Evolutionary conservation across 805 yeast species (phyloP).

Genomic region (Nakazawaea pomicola): DNA sequence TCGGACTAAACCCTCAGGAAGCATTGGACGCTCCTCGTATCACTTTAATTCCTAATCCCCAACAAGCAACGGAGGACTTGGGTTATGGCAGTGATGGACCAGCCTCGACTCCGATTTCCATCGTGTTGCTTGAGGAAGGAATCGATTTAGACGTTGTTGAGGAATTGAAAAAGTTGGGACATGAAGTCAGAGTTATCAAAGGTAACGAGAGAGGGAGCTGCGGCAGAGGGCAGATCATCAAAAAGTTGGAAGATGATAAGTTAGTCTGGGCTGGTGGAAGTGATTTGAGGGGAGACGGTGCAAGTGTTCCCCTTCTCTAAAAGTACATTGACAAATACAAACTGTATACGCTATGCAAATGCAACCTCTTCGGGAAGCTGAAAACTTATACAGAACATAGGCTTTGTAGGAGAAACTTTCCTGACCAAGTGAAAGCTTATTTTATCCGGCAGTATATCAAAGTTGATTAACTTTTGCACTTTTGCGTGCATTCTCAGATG

Average conservation of each 20-base stretch:
- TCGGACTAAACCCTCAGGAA: constrained; percentile 65
- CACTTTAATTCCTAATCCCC: constrained; percentile 52
- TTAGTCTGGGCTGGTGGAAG: constrained; percentile 65
- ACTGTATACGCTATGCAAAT: constrained; percentile 23
- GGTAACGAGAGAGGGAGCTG: constrained; percentile 33
- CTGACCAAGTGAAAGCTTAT: constrained; percentile 79
- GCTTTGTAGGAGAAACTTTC: constrained; percentile 93
- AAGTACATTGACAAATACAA: not conserved
- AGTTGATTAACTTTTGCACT: constrained; percentile 40
- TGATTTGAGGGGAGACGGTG: constrained; percentile 84
- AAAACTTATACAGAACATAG: constrained; percentile 89
- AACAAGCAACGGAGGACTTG: constrained; percentile 32
- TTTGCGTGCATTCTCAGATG: constrained; percentile 60
- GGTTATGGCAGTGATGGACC: constrained; percentile 67
- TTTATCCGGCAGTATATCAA: constrained; percentile 40
- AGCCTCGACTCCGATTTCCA: constrained; percentile 50
- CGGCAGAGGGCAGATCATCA: constrained; percentile 74
- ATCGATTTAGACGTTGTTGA: constrained; percentile 41
- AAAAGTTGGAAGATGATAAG: constrained; percentile 34
- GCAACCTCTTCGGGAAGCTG: constrained; percentile 65
- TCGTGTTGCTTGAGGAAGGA: constrained; percentile 64
- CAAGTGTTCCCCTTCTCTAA: constrained; percentile 51
- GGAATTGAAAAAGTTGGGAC: constrained; percentile 50
- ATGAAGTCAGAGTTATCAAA: constrained; percentile 37
- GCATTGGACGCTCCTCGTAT: constrained; percentile 74